Evolutionary conservation across 2,329 filamentous ascomycete genomes (phyloP).

Genomic region (Lachnellula subtilissima): DNA sequence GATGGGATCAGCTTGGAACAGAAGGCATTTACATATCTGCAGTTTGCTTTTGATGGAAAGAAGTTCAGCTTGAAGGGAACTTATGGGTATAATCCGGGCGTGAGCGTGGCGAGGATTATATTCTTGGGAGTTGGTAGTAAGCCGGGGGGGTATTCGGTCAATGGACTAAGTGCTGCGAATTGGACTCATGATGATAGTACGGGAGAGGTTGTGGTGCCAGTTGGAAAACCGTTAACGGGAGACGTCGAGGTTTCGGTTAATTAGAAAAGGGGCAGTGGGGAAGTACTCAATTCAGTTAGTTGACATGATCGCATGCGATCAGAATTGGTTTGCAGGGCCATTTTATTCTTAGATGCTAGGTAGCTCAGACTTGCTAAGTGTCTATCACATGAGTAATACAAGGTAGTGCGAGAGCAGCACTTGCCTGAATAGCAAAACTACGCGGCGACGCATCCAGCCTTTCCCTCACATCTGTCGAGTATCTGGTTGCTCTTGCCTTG

Average conservation of each 20-base stretch:
- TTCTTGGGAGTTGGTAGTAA: conserved; percentile 38
- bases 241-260: conserved; percentile 12
- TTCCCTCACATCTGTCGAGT: too few species aligned
- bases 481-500: too few species aligned
- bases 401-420: too few species aligned
- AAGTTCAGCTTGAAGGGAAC: conserved; percentile 46
- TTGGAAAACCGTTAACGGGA: conserved; percentile 10
- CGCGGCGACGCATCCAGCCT: too few species aligned
- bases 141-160: conserved; percentile 3
- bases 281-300: too few species aligned
- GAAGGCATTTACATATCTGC: conserved; percentile 48
- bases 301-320: too few species aligned
- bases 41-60: conserved; percentile 54
- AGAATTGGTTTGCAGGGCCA: too few species aligned
- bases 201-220: conserved; percentile 10
- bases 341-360: too few species aligned
- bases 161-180: conserved; percentile 1
- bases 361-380: too few species aligned
- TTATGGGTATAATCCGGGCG: conserved; percentile 47
- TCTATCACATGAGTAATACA: too few species aligned
- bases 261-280: not conserved
- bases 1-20: conserved; percentile 68
- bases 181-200: conserved; percentile 3
- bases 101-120: conserved; percentile 45
- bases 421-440: too few species aligned